phyloP scores from a whole-genome alignment of 1,284 basidiomycete species.

The Tilletia setariae region DNA sequence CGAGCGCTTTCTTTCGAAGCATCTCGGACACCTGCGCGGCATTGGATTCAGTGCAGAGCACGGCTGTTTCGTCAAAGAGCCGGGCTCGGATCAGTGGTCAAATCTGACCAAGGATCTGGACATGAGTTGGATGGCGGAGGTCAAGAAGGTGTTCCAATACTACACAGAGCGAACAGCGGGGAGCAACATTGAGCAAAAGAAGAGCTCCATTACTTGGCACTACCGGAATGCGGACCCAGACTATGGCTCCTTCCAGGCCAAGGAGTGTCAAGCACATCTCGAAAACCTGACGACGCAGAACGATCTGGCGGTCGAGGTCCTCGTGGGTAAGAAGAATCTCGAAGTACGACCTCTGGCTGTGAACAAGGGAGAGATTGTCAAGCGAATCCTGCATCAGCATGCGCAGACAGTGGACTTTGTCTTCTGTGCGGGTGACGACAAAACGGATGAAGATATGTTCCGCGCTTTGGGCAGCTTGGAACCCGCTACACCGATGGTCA shows the following conservation, averaged over 20 bases:
- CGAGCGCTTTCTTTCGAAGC: conserved; percentile 81
- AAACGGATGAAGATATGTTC: conserved; percentile 63
- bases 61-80: conserved; percentile 83
- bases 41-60: conserved; percentile 95
- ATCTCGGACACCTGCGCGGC: conserved; percentile 77
- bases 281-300: conserved; percentile 67
- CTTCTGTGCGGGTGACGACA: conserved; percentile 97
- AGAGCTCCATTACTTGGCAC: conserved; percentile 96
- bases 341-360: conserved; percentile 91
- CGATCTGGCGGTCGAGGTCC: conserved; percentile 53
- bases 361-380: conserved; percentile 98
- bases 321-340: conserved; percentile 88
- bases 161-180: conserved; percentile 92
- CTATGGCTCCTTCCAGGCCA: conserved; percentile 67
- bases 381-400: conserved; percentile 84
- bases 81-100: conserved; percentile 67
- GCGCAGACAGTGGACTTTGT: conserved; percentile 83
- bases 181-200: conserved; percentile 93
- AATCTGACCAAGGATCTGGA: conserved; percentile 88
- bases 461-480: conserved; percentile 37
- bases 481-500: conserved; percentile 15
- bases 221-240: conserved; percentile 89
- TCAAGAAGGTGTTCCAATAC: conserved; percentile 91
- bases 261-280: conserved; percentile 91
- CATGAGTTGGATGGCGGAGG: conserved; percentile 97